These are phyloP conservation scores for Haplosporangium gracile DNA, from an alignment of 192 early-diverging fungal genomes.

Conservation along the genomic window DNA sequence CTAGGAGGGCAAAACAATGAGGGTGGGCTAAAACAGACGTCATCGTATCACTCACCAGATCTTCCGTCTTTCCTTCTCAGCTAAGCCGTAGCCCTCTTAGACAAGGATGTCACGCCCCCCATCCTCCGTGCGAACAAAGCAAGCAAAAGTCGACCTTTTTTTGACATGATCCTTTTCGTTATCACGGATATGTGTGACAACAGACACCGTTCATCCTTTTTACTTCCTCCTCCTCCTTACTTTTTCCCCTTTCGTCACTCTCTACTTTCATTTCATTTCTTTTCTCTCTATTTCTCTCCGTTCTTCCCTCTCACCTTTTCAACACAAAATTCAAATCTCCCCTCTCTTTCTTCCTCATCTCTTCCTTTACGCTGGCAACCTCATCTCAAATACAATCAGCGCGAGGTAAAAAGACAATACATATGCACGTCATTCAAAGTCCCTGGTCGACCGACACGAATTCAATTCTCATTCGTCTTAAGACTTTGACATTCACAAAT, in stretches of 20 bases:
- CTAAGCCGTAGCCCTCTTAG: background rate
- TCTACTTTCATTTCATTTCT: background rate
- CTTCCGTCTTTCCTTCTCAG: background rate
- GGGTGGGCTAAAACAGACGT: too few species aligned
- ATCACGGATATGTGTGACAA: background rate
- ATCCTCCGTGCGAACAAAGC: background rate
- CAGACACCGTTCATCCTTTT: background rate
- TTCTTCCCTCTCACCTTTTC: background rate
- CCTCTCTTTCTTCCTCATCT: too few species aligned
- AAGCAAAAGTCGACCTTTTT: too few species aligned
- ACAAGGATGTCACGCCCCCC: background rate
- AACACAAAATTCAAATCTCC: too few species aligned
- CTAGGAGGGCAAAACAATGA: too few species aligned
- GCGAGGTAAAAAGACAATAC: background rate
- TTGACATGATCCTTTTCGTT: too few species aligned
- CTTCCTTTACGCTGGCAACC: background rate
- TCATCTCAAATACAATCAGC: background rate
- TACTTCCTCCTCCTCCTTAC: background rate
- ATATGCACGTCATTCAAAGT: too few species aligned
- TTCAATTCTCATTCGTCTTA: background rate
- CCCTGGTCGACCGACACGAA: constrained; percentile 4
- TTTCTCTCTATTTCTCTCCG: background rate
- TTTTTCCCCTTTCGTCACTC: background rate
- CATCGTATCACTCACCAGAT: background rate
- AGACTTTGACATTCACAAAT: background rate